Percentiles rank a stretch among this genome's conserved stretches.
Conservation (phyloP, 495 filamentous ascomycete genomes). For the Pseudoneurospora amorphoporcata region DNA sequence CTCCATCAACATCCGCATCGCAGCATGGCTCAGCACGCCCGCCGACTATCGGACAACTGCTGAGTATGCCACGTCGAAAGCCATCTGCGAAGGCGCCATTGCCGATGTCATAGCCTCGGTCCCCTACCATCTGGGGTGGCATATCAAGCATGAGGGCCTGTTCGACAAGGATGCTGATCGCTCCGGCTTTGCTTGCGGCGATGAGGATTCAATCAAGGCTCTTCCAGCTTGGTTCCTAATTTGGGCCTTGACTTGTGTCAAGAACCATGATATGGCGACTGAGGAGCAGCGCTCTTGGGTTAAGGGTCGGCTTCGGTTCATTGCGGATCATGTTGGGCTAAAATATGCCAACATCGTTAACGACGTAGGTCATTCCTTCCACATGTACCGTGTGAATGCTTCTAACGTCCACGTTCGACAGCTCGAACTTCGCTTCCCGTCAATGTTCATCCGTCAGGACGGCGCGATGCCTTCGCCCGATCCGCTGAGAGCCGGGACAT, state of each 20-base stretch:
- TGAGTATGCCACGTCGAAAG: constrained; percentile 34
- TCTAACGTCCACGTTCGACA: not conserved
- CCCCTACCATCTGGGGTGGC: constrained; percentile 44
- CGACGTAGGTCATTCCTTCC: constrained; percentile 15
- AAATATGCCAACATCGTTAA: constrained; percentile 34
- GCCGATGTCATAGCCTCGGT: constrained; percentile 41
- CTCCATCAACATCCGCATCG: constrained; percentile 32
- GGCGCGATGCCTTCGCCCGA: constrained; percentile 11
- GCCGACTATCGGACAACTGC: constrained; percentile 41
- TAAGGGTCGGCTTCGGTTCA: constrained; percentile 29
- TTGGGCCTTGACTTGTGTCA: constrained; percentile 26
- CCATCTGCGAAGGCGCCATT: constrained; percentile 31
- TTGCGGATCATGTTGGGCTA: constrained; percentile 32
- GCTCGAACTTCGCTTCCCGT: constrained; percentile 37
- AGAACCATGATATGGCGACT: constrained; percentile 33
- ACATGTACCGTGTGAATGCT: not conserved
- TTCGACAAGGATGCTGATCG: constrained; percentile 5
- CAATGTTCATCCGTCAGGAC: constrained; percentile 38
- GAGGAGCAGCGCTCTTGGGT: constrained; percentile 36
- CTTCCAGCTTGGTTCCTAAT: constrained; percentile 35
- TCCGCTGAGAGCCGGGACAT: not conserved
- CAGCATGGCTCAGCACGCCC: constrained; percentile 37
- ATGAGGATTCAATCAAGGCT: constrained; percentile 27
- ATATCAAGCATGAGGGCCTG: constrained; percentile 15
- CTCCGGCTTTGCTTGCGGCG: constrained; percentile 29